Evolutionary conservation across 208 protist species (phyloP).

Genomic region (Wallacemonas rigidus): DNA sequence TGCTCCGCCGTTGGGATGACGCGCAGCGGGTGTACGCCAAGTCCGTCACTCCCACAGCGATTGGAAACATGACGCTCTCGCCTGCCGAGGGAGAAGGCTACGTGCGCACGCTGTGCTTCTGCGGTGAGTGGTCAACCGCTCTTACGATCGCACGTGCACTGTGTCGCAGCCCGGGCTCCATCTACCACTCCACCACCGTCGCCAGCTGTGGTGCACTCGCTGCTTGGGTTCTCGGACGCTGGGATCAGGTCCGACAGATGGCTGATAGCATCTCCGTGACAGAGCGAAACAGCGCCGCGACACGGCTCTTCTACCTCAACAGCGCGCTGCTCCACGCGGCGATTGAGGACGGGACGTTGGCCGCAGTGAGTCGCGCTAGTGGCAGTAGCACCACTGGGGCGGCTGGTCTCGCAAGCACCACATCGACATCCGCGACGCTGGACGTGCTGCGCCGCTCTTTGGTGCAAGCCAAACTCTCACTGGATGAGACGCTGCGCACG

Average conservation of each 20-base stretch:
- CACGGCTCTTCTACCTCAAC: conserved; percentile 82
- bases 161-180: conserved; percentile 10
- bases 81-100: conserved; percentile 63
- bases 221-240: conserved; percentile 82
- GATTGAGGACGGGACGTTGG: conserved; percentile 25
- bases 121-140: conserved; percentile 81
- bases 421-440: conserved; percentile 16
- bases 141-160: conserved; percentile 59
- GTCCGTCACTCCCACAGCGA: conserved; percentile 41
- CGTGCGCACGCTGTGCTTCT: conserved; percentile 87
- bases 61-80: conserved; percentile 24
- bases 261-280: conserved; percentile 68
- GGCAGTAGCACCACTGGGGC: not conserved
- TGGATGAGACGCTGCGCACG: conserved; percentile 88
- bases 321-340: conserved; percentile 50
- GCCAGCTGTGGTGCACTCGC: conserved; percentile 79
- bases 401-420: not conserved
- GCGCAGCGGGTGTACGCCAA: conserved; percentile 80
- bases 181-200: conserved; percentile 39
- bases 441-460: conserved; percentile 55
- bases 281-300: conserved; percentile 65
- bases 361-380: not conserved
- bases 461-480: conserved; percentile 66
- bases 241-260: conserved; percentile 79
- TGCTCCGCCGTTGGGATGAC: conserved; percentile 86